Evolutionary conservation across 2,329 filamentous ascomycete genomes (phyloP).

Genomic region (Camillea tinctor): DNA sequence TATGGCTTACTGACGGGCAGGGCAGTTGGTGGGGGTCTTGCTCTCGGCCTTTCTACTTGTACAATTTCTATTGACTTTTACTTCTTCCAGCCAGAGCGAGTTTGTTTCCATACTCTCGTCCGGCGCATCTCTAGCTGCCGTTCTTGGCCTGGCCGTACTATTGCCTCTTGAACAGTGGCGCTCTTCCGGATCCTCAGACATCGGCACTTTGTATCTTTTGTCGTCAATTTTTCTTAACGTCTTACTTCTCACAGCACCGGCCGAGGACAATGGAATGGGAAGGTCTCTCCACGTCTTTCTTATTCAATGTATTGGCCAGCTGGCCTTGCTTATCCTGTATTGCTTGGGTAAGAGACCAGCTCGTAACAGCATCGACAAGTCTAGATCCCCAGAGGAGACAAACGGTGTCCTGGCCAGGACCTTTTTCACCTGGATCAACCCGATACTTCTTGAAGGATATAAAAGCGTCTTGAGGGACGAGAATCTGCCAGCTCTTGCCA

Average conservation of each 20-base stretch:
- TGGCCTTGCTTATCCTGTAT: slow-evolving; percentile 21
- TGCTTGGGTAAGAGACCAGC: slow-evolving; percentile 15
- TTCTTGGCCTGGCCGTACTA: no score
- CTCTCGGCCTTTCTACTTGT: no score
- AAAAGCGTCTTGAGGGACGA: slow-evolving; percentile 20
- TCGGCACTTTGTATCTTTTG: slow-evolving; percentile 23
- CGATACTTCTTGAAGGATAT: slow-evolving; percentile 31
- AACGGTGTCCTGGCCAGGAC: slow-evolving; percentile 26
- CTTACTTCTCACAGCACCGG: slow-evolving; percentile 7
- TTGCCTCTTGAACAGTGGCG: neutral
- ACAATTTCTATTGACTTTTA: no score
- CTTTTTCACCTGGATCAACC: slow-evolving; percentile 36
- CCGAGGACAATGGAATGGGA: neutral
- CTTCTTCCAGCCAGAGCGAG: no score
- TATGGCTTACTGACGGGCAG: no score
- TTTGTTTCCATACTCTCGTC: no score
- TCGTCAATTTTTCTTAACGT: slow-evolving; percentile 18
- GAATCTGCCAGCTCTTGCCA: slow-evolving; percentile 28
- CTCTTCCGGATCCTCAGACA: slow-evolving; percentile 9
- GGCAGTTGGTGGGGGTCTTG: no score
- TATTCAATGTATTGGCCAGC: slow-evolving; percentile 22
- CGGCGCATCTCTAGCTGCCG: no score
- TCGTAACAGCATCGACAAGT: slow-evolving; percentile 7
- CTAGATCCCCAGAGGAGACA: slow-evolving; percentile 29
- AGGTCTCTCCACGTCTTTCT: neutral